Evolutionary conservation across 805 yeast species (phyloP), one percentile per base, ranked within the genome.

Genomic region (Saccharomycopsis vini): DNA sequence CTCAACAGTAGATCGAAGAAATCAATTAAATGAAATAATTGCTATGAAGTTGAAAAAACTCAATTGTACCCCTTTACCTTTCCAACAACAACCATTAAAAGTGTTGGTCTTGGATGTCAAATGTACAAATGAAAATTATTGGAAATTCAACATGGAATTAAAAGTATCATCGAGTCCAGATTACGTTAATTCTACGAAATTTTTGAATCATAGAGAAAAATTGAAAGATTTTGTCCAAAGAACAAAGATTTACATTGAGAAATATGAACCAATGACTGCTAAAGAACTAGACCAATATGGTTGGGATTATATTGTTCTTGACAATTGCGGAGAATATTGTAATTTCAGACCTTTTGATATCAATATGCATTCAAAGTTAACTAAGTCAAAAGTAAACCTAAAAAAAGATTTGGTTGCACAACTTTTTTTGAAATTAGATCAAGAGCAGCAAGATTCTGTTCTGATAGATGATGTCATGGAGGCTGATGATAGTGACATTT

Each of bases 81-180:
- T n/a, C n/a, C n/a, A n/a, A n/a, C n/a, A n/a, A n/a, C n/a, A n/a
- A n/a, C n/a, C n/a, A n/a, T n/a, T n/a, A n/a, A n/a, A n/a, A n/a
- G n/a, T n/a, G n/a, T 30, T 30, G 33, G 5, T 46, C 9, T 29
- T 46, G 22, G 46, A 46, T 35, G 33, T 46, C 18, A 42, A 46
- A 31, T 42, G 42, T n/a, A 38, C 49, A 12, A 26, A 42, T 30
- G 18, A 36, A n/a, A 34, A 42, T 22, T 36, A 32, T 19, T 46
- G 49, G 49, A 39, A 39, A 26, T 46, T 46, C 34, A 46, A 46
- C 32, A 46, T 46, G 34, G 49, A 46, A 36, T 26, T 46, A 15
- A 46, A 46, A 34, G 30, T 46, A 4, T 30, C 39, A 4, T 42
- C 44, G 4, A 29, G 39, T 16, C 49, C 49, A 2, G 49, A 46